These are phyloP conservation scores for Cytidiella melzeri DNA, from an alignment of 768 basidiomycete species.

Conservation along the genomic window DNA sequence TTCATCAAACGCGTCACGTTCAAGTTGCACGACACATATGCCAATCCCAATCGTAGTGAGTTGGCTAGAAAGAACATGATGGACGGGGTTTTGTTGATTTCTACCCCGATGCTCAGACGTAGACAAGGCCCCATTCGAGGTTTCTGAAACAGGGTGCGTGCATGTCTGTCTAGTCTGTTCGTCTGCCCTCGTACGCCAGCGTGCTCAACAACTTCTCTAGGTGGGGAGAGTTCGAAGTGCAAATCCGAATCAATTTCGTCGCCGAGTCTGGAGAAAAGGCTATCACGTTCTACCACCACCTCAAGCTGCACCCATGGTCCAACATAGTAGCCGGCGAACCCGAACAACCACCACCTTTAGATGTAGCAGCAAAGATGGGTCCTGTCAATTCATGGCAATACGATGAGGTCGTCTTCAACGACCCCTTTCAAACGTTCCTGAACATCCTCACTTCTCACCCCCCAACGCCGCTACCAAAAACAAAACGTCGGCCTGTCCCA, in stretches of 20 bases:
- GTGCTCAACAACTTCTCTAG: constrained; percentile 30
- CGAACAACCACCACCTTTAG: constrained; percentile 55
- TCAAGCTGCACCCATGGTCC: constrained; percentile 92
- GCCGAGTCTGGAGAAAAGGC: constrained; percentile 89
- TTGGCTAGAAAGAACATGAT: too few species aligned
- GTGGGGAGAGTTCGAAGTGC: constrained; percentile 98
- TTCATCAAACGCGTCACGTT: constrained; percentile 96
- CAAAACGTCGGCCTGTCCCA: constrained; percentile 56
- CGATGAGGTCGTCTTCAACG: constrained; percentile 95
- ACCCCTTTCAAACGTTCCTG: constrained; percentile 86
- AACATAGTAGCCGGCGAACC: constrained; percentile 56
- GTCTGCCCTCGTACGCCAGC: too few species aligned
- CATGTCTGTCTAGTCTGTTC: too few species aligned
- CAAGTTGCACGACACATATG: constrained; percentile 95
- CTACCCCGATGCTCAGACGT: constrained; percentile 49
- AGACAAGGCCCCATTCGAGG: constrained; percentile 91
- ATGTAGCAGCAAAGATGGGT: constrained; percentile 57
- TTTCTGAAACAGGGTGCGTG: constrained; percentile 87
- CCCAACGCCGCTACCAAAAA: constrained; percentile 73
- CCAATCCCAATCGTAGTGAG: constrained; percentile 85
- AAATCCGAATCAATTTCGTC: constrained; percentile 86
- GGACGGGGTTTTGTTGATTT: too few species aligned
- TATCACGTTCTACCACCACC: constrained; percentile 81
- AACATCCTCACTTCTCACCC: constrained; percentile 74
- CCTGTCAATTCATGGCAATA: constrained; percentile 98